A percentile compares a stretch with the other conserved stretches of the same genome.
phyloP scores from a whole-genome alignment of 2,329 filamentous ascomycete genomes.

The Monilinia fructicola region DNA sequence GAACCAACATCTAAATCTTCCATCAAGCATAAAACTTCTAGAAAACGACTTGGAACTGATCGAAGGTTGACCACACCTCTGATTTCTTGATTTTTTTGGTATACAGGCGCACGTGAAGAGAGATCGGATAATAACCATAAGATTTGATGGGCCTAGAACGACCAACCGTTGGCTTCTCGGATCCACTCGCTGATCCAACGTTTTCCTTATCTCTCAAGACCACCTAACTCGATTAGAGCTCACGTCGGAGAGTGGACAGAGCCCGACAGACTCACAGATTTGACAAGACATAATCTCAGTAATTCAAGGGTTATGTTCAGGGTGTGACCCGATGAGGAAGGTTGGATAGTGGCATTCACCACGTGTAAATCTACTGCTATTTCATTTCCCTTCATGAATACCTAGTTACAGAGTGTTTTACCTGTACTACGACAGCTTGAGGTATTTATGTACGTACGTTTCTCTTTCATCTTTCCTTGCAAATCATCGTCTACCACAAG shows the following conservation, averaged over 20 bases:
- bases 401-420: neutral
- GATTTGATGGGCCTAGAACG: neutral
- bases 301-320: neutral
- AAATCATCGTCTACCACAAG: neutral
- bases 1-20: neutral
- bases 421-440: neutral
- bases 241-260: conserved; percentile 2
- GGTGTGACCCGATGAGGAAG: conserved; percentile 5
- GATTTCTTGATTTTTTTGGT: neutral
- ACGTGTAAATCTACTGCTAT: neutral
- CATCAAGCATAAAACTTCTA: neutral
- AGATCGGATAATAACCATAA: neutral
- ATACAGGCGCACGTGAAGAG: neutral
- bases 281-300: neutral
- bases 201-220: conserved; percentile 9
- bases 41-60: neutral
- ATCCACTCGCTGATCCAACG: neutral
- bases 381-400: neutral
- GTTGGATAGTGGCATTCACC: neutral
- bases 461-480: neutral
- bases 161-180: neutral
- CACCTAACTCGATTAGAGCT: neutral
- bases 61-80: neutral
- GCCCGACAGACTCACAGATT: neutral
- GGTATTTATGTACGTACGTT: neutral